Base-by-base conservation (phyloP, 2,329 filamentous ascomycete species). In the Metarhizium sp. region DNA sequence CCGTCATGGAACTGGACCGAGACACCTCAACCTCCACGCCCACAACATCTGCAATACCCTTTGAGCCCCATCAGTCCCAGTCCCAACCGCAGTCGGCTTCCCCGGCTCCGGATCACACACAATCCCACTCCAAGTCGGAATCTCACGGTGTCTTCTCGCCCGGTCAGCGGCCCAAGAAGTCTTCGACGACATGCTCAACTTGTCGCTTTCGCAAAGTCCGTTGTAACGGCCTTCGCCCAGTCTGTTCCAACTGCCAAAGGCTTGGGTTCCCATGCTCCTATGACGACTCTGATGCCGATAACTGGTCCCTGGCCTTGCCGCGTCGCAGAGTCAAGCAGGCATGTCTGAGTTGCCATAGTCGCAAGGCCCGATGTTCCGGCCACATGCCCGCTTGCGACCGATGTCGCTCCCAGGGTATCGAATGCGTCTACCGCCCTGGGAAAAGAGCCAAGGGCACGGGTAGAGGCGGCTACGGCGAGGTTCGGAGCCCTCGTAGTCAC, bases 331-430 rank as follows among this genome's bases (percentile, higher is more conserved):
- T 81, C 47, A 74, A 79, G 48, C 74, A 80, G 64, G 80, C 80
- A 32, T 83, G 80, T 60, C 72, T 78, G 62, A 80, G 75, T 62
- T 83, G 80, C 64, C 80, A 83, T 59, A 76, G 77, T 38, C 73
- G 79, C 60, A 83, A 83, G 63, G 80, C 80, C 34, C 72, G 79
- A 51, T 83, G 80, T 67, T 81, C 76, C 53, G 80, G 80, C n/a
- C 75, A 80, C 59, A 71, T 76, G 51, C 80, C 79, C 3, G 73
- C 75, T 53, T 83, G 80, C 61, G 77, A 81, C 52, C 71, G 71
- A 20, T 73, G 71, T 43, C 75, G 76, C 25, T 67, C 71, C 4
- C 78, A 81, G 53, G 77, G 77, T 7, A 76, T 81, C 52, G 76
- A 81, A 34, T 83, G 80, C 55, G 69, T 82, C 54, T 82, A 82